Percentiles rank a stretch among this genome's conserved stretches.
Conservation (phyloP, 2,329 filamentous ascomycete genomes). For the Orbilia oligospora region DNA sequence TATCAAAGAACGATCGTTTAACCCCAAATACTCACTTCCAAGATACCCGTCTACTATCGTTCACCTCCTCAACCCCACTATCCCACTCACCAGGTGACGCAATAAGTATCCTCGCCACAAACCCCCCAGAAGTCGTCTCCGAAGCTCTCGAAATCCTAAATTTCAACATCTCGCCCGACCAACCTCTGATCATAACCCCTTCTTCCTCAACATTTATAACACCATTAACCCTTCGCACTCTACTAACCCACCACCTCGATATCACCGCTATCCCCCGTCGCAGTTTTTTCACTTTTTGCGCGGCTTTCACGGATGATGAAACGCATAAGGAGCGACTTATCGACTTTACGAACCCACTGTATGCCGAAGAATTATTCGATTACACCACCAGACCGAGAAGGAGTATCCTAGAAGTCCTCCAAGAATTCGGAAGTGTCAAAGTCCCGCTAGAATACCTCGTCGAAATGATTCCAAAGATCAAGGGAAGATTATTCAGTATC, state of each 20-base stretch:
- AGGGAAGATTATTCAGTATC: conserved; percentile 94
- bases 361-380: conserved; percentile 92
- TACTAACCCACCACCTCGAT: conserved; percentile 87
- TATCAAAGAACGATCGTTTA: conserved; percentile 78
- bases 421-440: conserved; percentile 87
- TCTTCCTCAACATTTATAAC: conserved; percentile 62
- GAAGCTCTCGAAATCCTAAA: conserved; percentile 82
- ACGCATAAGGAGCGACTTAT: conserved; percentile 84
- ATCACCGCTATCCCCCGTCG: conserved; percentile 90
- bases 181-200: conserved; percentile 70
- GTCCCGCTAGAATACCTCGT: conserved; percentile 82
- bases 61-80: conserved; percentile 70
- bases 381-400: conserved; percentile 92
- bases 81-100: conserved; percentile 81
- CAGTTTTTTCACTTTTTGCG: conserved; percentile 84
- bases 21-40: conserved; percentile 88
- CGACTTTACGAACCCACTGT: conserved; percentile 84
- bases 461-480: conserved; percentile 82
- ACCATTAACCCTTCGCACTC: conserved; percentile 76
- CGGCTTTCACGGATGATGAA: conserved; percentile 79
- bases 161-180: conserved; percentile 82
- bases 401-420: conserved; percentile 90
- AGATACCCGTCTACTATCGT: conserved; percentile 85
- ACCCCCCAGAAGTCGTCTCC: conserved; percentile 85
- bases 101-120: conserved; percentile 86